Evolutionary conservation across 192 early-diverging fungal genomes (phyloP), one percentile per base, ranked within the genome.

Genomic region (Coemansia sp.): DNA sequence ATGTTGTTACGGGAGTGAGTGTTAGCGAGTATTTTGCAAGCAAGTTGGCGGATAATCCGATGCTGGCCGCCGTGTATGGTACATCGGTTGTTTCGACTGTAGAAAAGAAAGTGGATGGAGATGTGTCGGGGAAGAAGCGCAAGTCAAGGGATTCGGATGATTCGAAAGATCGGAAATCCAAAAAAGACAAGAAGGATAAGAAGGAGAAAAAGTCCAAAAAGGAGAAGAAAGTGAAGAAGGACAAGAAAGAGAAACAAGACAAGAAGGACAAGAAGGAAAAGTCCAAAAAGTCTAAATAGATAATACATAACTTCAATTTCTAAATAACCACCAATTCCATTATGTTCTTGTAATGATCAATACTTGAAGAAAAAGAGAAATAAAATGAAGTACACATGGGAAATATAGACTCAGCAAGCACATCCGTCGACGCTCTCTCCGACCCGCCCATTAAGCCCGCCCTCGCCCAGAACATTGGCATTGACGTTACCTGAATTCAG

Each of bases 401-500:
- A 29, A 80, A 61, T 53, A 49, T 19, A 59, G 12, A 82, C 38
- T 72, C 61, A 83, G 73, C 82, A 83, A 0, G 82, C 76, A 21
- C 82, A 83, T 22, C 71, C 67, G 22, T 69, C 67, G 0, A 53
- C 50, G 21, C 54, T 26, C 6, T 55, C 53, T 31, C 53, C 27
- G 3, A 26, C 23, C 10, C 29, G 23, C 14, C 27, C 53, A 52
- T 52, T 52, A 25, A 74, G 52, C 11, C 71, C 65, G 25, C 68
- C 69, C 2, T 76, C 74, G 45, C 77, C 69, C 9, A 76, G 57
- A 64, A 83, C 27, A 45, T 72, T 73, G 50, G 77, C 73, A 27
- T 75, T 80, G 59, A 75, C 82, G 48, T 53, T 71, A 19, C 82
- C 82, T 22, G 76, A 61, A 54, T 83, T 83, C 38, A 83, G 73